Evolutionary conservation across 2,329 filamentous ascomycete species (phyloP).

Genomic region (Amauroascus niger): DNA sequence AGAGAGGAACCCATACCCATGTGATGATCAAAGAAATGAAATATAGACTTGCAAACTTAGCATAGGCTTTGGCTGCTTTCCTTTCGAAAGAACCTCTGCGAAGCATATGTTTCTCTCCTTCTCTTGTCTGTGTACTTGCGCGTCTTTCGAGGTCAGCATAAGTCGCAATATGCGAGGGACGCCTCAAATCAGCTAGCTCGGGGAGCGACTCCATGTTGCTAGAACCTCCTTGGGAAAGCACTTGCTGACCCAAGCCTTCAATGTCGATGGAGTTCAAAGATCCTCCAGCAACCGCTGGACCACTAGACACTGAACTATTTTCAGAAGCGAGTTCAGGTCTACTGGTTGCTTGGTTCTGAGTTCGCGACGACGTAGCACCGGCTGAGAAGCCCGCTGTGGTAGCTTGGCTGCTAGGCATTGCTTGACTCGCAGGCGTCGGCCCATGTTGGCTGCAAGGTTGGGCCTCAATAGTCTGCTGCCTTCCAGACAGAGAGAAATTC

Average conservation of each 20-base stretch:
- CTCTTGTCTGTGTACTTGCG: not conserved
- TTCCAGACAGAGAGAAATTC: not conserved
- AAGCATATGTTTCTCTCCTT: not conserved
- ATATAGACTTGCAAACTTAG: constrained; percentile 34
- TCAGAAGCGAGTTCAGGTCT: not conserved
- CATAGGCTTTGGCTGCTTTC: constrained; percentile 33
- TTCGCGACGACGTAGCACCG: not conserved
- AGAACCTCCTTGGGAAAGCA: not conserved
- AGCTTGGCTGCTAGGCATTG: not conserved
- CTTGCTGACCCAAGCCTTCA: not conserved
- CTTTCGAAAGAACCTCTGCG: constrained; percentile 21
- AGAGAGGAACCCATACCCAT: constrained; percentile 30
- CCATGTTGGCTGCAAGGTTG: not conserved
- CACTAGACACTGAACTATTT: not conserved
- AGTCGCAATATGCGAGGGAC: not conserved
- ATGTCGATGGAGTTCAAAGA: not conserved
- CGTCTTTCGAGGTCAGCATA: not conserved
- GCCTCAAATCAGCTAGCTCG: not conserved
- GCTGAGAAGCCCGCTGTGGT: not conserved
- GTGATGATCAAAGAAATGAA: constrained; percentile 36
- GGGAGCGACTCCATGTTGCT: not conserved
- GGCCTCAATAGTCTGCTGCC: not conserved
- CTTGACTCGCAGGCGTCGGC: too few species aligned
- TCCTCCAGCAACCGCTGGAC: not conserved
- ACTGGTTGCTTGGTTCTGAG: not conserved